phyloP scores from a whole-genome alignment of 164 flowering plant genomes.

The Warburgia ugandensis region DNA sequence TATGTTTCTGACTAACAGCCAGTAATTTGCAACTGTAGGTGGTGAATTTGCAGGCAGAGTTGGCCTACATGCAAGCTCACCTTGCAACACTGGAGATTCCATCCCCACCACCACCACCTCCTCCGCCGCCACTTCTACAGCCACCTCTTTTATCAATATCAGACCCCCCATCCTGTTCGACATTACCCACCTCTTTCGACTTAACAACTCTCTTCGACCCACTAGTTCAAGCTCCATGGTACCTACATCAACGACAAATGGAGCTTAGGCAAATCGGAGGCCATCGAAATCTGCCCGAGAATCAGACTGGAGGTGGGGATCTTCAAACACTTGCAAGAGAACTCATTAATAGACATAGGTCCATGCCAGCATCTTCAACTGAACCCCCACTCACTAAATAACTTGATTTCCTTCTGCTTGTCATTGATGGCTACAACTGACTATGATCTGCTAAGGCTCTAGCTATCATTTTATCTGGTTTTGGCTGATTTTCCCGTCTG shows the following conservation, averaged over 20 bases:
- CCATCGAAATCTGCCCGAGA: conserved; percentile 16
- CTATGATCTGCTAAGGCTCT: background rate
- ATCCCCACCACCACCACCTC: conserved; percentile 48
- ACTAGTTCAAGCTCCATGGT: conserved; percentile 30
- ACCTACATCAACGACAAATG: conserved; percentile 29
- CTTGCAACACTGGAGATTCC: conserved; percentile 59
- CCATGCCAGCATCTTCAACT: conserved; percentile 22
- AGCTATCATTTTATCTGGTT: too few species aligned
- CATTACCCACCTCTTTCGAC: conserved; percentile 36
- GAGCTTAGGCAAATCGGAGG: conserved; percentile 19
- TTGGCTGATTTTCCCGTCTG: too few species aligned
- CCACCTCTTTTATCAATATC: conserved; percentile 36
- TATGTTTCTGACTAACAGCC: too few species aligned
- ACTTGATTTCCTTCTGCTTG: conserved; percentile 13
- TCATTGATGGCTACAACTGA: background rate
- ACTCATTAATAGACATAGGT: conserved; percentile 40
- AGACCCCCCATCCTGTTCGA: conserved; percentile 38
- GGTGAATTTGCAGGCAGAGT: conserved; percentile 67
- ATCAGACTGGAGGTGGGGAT: conserved; percentile 26
- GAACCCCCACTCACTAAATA: conserved; percentile 30
- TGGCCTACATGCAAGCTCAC: conserved; percentile 62
- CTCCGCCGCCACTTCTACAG: conserved; percentile 21
- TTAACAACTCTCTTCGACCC: conserved; percentile 53
- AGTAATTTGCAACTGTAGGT: conserved; percentile 25
- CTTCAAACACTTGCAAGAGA: conserved; percentile 55